A percentile compares a stretch with the other conserved stretches of the same genome.
Evolutionary conservation across 2,329 filamentous ascomycete genomes (phyloP).

Genomic region (Fusarium sp.): DNA sequence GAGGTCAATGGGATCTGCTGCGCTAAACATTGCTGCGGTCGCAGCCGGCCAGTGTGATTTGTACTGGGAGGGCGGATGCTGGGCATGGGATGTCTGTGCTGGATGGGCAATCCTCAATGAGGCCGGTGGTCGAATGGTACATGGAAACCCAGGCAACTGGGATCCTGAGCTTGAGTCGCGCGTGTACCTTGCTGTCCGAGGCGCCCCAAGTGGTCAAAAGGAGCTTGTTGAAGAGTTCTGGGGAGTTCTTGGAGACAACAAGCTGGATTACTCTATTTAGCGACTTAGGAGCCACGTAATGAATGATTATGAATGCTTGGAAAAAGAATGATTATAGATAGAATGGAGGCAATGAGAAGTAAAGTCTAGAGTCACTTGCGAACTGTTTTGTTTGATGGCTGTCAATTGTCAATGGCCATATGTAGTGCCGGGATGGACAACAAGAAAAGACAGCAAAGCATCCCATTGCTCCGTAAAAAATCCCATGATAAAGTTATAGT

Average conservation of each 20-base stretch:
- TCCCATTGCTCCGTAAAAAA: slow-evolving; percentile 36
- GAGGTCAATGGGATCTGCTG: slow-evolving; percentile 77
- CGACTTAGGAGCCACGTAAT: background rate
- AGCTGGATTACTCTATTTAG: slow-evolving; percentile 60
- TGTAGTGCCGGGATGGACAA: slow-evolving; percentile 29
- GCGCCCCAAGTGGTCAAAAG: slow-evolving; percentile 68
- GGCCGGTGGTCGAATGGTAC: slow-evolving; percentile 78
- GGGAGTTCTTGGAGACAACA: slow-evolving; percentile 66
- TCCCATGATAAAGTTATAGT: slow-evolving; percentile 43
- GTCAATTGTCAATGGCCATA: slow-evolving; percentile 33
- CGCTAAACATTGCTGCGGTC: slow-evolving; percentile 78
- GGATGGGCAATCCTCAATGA: slow-evolving; percentile 82
- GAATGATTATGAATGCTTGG: too few relatives aligned
- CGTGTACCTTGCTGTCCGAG: slow-evolving; percentile 72
- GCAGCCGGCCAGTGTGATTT: slow-evolving; percentile 77
- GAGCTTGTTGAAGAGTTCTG: slow-evolving; percentile 74
- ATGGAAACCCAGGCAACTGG: slow-evolving; percentile 81
- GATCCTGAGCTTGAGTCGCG: slow-evolving; percentile 68
- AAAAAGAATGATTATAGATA: slow-evolving; percentile 7
- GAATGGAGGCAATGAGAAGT: background rate
- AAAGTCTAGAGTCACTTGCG: slow-evolving; percentile 2
- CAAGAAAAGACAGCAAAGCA: slow-evolving; percentile 34
- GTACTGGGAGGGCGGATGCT: slow-evolving; percentile 88
- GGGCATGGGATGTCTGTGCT: slow-evolving; percentile 87
- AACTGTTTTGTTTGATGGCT: slow-evolving; percentile 19